Percentiles rank a stretch among this genome's conserved stretches.
Conservation (phyloP, 2,329 filamentous ascomycete species). For the Xylaria arbuscula region DNA sequence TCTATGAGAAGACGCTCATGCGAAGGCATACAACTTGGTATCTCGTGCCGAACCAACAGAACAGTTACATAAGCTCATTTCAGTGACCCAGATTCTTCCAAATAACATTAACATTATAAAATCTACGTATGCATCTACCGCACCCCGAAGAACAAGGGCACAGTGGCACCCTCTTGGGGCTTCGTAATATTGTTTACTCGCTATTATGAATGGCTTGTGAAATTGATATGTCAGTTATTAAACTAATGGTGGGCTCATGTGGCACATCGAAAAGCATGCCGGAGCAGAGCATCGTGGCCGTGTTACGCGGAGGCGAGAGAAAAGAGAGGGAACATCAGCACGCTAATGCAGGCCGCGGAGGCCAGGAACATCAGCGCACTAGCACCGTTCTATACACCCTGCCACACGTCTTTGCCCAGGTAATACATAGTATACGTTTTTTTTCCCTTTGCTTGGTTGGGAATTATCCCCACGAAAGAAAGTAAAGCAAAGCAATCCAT, state of each 20-base stretch:
- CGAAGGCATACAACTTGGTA: neutral
- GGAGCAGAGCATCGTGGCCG: conserved; percentile 8
- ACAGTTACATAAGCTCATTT: conserved; percentile 9
- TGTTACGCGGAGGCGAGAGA: conserved; percentile 20
- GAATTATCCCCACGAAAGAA: neutral
- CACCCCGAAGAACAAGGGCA: conserved; percentile 8
- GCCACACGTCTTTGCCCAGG: conserved; percentile 25
- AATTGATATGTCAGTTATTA: conserved; percentile 32
- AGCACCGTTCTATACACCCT: conserved; percentile 27
- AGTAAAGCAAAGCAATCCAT: conserved; percentile 14
- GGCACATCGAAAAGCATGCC: conserved; percentile 22
- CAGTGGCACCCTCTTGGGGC: neutral
- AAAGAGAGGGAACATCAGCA: conserved; percentile 20
- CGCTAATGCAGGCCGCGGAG: conserved; percentile 37
- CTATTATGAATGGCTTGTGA: conserved; percentile 26
- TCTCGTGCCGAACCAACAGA: conserved; percentile 2
- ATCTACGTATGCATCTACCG: neutral
- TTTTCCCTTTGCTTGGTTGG: neutral
- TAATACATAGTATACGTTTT: neutral
- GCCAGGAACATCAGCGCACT: conserved; percentile 34
- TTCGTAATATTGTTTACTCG: conserved; percentile 27
- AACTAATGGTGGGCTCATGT: conserved; percentile 18
- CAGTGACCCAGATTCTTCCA: conserved; percentile 10
- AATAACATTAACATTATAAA: neutral
- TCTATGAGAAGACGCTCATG: neutral